Conservation (phyloP, 208 protist species). For the Wallacemonas sp. region DNA sequence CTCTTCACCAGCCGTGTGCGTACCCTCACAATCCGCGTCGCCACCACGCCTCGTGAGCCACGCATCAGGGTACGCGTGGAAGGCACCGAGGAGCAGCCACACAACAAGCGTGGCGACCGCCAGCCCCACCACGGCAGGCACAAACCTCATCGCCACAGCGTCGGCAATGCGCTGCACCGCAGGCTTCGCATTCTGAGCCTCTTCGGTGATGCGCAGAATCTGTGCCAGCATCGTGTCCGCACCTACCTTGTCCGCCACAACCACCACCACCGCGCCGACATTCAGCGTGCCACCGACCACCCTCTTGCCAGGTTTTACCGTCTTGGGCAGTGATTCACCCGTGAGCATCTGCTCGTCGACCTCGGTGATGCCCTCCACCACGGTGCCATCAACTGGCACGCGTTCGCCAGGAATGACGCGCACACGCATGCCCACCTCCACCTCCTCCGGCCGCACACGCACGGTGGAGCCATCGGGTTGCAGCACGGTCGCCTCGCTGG, state of each 20-base stretch:
- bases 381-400: constrained; percentile 93
- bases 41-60: constrained; percentile 40
- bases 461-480: constrained; percentile 19
- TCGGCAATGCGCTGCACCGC: constrained; percentile 94
- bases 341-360: constrained; percentile 97
- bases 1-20: not conserved
- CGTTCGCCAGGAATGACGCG: constrained; percentile 87
- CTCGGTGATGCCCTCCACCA: constrained; percentile 74
- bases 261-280: constrained; percentile 59
- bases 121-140: constrained; percentile 90
- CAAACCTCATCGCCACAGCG: constrained; percentile 91
- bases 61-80: constrained; percentile 54
- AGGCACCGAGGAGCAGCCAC: constrained; percentile 85
- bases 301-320: constrained; percentile 45
- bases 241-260: constrained; percentile 71
- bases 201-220: constrained; percentile 95
- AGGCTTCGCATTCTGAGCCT: constrained; percentile 96
- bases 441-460: constrained; percentile 26
- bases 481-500: constrained; percentile 46
- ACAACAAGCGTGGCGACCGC: constrained; percentile 87
- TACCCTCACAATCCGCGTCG: not conserved
- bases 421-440: constrained; percentile 61
- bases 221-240: constrained; percentile 91
- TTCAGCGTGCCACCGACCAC: constrained; percentile 86
- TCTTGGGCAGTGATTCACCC: constrained; percentile 86